These are phyloP conservation scores for Adansonia gregorii DNA, from an alignment of 441 rosid genomes.

Conservation along the genomic window DNA sequence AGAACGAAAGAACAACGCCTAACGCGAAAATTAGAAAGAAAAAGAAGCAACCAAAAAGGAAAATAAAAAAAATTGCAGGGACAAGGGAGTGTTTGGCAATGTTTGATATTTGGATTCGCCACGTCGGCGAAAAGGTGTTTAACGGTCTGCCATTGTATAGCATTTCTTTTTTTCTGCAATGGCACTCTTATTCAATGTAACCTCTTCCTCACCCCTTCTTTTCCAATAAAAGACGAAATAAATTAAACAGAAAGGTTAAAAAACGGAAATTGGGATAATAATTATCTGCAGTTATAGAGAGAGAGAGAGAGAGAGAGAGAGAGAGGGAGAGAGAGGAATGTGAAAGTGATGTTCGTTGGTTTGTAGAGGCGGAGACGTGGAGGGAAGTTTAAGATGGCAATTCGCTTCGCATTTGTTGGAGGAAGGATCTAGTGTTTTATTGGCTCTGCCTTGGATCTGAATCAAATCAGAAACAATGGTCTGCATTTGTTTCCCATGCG, in stretches of 20 bases:
- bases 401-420: constrained; percentile 27
- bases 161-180: not conserved
- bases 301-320: too few relatives aligned
- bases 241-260: not conserved
- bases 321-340: too few relatives aligned
- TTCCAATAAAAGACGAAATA: not conserved
- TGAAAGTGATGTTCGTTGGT: not conserved
- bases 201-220: not conserved
- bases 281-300: not conserved
- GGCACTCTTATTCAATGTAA: not conserved
- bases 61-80: constrained; percentile 23
- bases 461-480: constrained; percentile 42
- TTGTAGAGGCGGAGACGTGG: constrained; percentile 24
- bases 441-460: constrained; percentile 34
- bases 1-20: not conserved
- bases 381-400: constrained; percentile 18
- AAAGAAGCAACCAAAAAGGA: constrained; percentile 30
- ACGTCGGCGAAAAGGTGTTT: constrained; percentile 25
- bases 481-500: constrained; percentile 11
- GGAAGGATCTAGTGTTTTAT: constrained; percentile 32
- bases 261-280: not conserved
- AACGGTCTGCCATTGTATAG: constrained; percentile 22
- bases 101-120: constrained; percentile 13
- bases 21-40: constrained; percentile 28
- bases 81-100: constrained; percentile 12